Evolutionary conservation across 23 red algal species (phyloP).

Genomic region (Agarophyton chilense): DNA sequence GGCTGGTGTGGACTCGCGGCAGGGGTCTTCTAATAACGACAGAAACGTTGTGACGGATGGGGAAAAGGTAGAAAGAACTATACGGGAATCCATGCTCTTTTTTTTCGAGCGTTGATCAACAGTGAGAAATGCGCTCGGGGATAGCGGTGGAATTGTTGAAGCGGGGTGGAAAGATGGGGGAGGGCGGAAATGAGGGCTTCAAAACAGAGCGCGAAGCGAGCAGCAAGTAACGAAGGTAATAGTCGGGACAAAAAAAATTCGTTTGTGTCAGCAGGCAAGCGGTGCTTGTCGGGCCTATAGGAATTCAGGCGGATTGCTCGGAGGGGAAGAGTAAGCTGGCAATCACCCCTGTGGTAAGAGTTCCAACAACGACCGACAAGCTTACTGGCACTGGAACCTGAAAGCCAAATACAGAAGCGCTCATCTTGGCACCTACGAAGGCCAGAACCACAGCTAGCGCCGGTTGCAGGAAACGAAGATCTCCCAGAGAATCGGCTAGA

Average conservation of each 20-base stretch:
- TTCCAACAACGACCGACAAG: constrained; percentile 60
- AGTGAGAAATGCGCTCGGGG: neutral
- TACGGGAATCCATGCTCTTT: constrained; percentile 24
- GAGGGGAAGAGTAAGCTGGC: constrained; percentile 56
- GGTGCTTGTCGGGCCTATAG: neutral
- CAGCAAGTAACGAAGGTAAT: neutral
- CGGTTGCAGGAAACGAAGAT: constrained; percentile 82
- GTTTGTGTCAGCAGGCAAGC: neutral
- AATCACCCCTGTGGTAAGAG: constrained; percentile 24
- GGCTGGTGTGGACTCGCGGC: neutral
- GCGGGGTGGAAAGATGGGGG: neutral
- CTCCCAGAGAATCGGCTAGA: constrained; percentile 69
- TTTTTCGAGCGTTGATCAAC: neutral
- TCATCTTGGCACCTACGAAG: constrained; percentile 92
- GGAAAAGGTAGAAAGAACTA: constrained; percentile 14
- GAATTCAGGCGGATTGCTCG: constrained; percentile 5
- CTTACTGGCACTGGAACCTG: constrained; percentile 53
- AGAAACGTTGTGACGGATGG: constrained; percentile 6
- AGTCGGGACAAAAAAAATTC: neutral
- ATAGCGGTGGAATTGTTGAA: neutral
- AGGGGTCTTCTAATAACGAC: neutral
- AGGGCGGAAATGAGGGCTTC: neutral
- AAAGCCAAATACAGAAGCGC: constrained; percentile 58
- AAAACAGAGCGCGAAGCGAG: neutral
- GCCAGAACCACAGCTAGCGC: constrained; percentile 77